Evolutionary conservation across 495 filamentous ascomycete species (phyloP), one percentile per base, ranked within the genome.

Genomic region (Penicillium daleae): DNA sequence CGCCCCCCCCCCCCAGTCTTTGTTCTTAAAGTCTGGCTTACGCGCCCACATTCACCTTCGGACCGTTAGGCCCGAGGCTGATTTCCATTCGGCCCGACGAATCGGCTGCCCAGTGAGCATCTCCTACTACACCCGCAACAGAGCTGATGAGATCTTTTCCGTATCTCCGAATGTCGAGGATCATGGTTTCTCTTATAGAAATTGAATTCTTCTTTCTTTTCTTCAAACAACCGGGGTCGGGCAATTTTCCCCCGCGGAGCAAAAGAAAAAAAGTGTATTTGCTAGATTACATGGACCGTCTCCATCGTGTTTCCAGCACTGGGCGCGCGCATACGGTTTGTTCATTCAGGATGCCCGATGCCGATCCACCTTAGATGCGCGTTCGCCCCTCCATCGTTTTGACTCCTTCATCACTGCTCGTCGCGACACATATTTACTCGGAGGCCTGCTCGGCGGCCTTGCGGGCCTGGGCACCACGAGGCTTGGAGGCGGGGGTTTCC

Each of bases 381-480:
- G 54, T 56, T 42, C 33, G 32, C 33, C 35, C 57, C 35, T 53
- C 21, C 40, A 56, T 51, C 37, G 39, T 67, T 56, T 56, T 54
- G 29, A 54, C 29, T 33, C 42, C 51, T 54, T 54, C 58, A 60
- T 66, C 62, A 59, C 61, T 52, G 40, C 21, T 15, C 24, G 10
- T 39, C 35, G 22, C 12, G 50, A 64, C 21, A 64, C 21, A 17
- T 33, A 62, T 73, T 76, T 81, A 85, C 69, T 79, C 78, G 57
- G 74, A 77, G 77, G 79, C 72, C 71, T n/a, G n/a, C n/a, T 85
- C 84, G 55, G 83, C 86, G 61, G 87, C 90, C 83, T 89, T 89
- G 82, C 84, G 87, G 63, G 93, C 95, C 83, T 92, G 92, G 26
- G 82, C 79, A 49, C 95, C 94, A 66, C 95, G 85, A 65, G 81